These are phyloP conservation scores for Rhinocladiella similis DNA, from an alignment of 2,329 filamentous ascomycete genomes.

Conservation along the genomic window DNA sequence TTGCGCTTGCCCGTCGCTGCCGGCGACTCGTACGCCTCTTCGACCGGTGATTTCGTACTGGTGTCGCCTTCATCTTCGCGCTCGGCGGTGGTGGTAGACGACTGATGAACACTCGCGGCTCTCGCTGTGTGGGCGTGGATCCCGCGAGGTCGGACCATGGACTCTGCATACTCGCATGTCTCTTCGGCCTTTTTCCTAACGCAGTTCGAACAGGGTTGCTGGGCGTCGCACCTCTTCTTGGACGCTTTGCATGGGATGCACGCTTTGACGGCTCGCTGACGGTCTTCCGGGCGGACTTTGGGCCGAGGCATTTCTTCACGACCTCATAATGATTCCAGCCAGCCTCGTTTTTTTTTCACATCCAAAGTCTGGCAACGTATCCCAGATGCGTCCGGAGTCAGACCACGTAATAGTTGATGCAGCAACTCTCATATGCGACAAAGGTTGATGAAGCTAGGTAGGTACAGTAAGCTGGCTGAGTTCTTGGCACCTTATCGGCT, in stretches of 20 bases:
- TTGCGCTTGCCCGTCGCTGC: background rate
- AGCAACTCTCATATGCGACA: no score
- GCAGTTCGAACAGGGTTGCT: constrained; percentile 51
- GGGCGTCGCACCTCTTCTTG: constrained; percentile 54
- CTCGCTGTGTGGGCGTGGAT: background rate
- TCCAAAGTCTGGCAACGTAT: no score
- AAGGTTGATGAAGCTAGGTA: no score
- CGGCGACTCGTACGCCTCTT: no score
- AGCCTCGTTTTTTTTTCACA: no score
- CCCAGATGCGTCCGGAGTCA: no score
- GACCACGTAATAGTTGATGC: no score
- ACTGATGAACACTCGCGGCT: background rate
- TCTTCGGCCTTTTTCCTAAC: constrained; percentile 44
- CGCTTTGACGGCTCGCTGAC: constrained; percentile 51
- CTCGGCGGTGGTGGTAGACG: background rate
- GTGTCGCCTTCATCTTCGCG: background rate
- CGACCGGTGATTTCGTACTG: background rate
- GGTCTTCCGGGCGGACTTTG: constrained; percentile 51
- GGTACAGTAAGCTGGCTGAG: no score
- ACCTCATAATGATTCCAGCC: background rate
- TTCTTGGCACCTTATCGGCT: no score
- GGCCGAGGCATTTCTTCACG: constrained; percentile 50
- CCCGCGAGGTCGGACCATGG: background rate
- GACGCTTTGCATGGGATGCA: constrained; percentile 51
- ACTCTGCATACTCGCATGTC: constrained; percentile 36